These are phyloP conservation scores for Acanthamoeba royreba DNA, from an alignment of 208 protist genomes.

Conservation along the genomic window DNA sequence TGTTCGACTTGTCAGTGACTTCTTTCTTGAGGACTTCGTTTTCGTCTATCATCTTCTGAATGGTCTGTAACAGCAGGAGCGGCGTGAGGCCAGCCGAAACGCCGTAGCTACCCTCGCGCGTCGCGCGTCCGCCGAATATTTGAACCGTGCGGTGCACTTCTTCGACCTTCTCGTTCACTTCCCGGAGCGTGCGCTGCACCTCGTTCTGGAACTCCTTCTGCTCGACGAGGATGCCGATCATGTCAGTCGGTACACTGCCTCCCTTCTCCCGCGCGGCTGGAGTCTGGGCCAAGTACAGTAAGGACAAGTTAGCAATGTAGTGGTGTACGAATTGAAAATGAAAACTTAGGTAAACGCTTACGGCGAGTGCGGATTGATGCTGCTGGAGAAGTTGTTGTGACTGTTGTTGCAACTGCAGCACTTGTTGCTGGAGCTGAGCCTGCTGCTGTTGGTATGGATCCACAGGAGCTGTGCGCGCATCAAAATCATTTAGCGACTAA, in stretches of 20 bases:
- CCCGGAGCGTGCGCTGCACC: background rate
- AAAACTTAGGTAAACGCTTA: background rate
- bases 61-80: background rate
- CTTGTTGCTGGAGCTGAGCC: background rate
- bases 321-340: background rate
- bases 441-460: slow-evolving; percentile 18
- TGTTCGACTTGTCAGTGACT: background rate
- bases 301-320: background rate
- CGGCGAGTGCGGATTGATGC: background rate
- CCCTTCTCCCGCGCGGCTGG: background rate
- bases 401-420: slow-evolving; percentile 3
- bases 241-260: background rate
- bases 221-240: slow-evolving; percentile 25
- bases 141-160: background rate
- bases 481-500: background rate
- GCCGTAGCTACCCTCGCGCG: background rate
- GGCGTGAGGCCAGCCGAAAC: background rate
- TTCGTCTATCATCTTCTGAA: slow-evolving; percentile 8
- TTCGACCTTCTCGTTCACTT: background rate
- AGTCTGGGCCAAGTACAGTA: background rate
- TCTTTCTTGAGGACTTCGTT: slow-evolving; percentile 7
- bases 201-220: slow-evolving; percentile 17
- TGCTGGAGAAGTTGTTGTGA: background rate
- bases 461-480: background rate
- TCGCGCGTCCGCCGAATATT: background rate